Evolutionary conservation across 139 green algal species (phyloP), one percentile per base, ranked within the genome.

Genomic region (Tetratostichococcus sp.): DNA sequence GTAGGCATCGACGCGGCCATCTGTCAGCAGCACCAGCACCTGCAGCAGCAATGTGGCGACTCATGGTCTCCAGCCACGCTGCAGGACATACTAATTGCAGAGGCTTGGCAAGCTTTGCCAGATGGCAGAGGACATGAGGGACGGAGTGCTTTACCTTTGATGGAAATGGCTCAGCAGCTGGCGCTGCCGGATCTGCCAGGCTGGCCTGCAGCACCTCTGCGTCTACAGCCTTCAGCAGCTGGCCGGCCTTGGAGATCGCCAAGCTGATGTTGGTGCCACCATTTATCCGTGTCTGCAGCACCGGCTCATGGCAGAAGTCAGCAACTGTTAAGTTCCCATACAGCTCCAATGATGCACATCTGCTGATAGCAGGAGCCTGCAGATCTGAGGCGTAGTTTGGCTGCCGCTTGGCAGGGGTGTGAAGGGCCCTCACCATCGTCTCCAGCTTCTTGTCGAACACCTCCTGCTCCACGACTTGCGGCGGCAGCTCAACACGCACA

Each of bases 201-300:
- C 50, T 68, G n/a, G 1, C 58, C n/a, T 21, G n/a, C n/a, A 43
- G 33, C 35, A 79, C 21, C 50, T 62, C 50, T 28, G 50, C 50
- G 19, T 62, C 14, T 25, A 17, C 50, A 17, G 35, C 39, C 73
- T 89, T 85, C 0, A 93, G 78, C 78, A 91, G 74, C 78, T 88
- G 73, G 16, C 87, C 86, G 2, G 90, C 90, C 75, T 84, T 83
- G 32, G 78, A 34, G 1, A 95, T 70, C 0, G 89, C 86, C 11
- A 82, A 62, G 16, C 80, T 77, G 59, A 94, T 86, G 85, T 95
- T 94, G 73, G 90, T 95, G 62, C 90, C 90, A 39, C 89, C 88
- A 67, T 92, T 92, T 75, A 95, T 92, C 43, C 89, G 86, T 43
- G 77, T 72, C 89, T 93, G 82, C 33, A 65, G 4, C 1, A 4